Base-by-base conservation (phyloP, 2,329 filamentous ascomycete genomes). In the Teratosphaeria gauchensis region DNA sequence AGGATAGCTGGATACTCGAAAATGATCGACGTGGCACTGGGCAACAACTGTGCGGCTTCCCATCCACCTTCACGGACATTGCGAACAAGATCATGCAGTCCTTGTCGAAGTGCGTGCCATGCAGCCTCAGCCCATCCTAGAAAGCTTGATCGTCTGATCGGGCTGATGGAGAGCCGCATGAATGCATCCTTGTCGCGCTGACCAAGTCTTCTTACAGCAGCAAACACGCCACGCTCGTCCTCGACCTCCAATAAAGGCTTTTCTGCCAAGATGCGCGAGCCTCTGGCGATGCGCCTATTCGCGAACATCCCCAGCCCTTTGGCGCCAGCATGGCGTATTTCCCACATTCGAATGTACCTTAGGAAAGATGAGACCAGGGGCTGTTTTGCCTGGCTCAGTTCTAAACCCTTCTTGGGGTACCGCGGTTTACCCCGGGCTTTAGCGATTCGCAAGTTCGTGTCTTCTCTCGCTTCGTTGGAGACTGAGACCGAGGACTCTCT, bases 241-340 rank as follows among this genome's bases (percentile, higher is more conserved):
- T 35, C 59, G 7, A 64, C 60, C 14, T 65, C 72, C 59, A 78
- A 63, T 51, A 76, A 59, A 2, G 75, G 70, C 4, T 64, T 59
- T 65, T 78, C 76, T 12, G 66, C 72, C n/a, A 78, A 58, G 58
- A 78, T 74, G 38, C 72, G 66, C 5, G 73, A 76, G 51, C 75
- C 75, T 58, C 64, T 73, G 3, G 67, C 59, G 57, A 78, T 77
- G 53, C 71, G 62, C 42, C 58, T 54, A 6, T 55, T 70, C 8
- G 75, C 75, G 55, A 78, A 64, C n/a, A 78, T 65, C 16, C 75
- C 74, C 65, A 71, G 71, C 1, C 76, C 75, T 66, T 73, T 75
- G 42, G 61, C 60, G 46, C 64, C 64, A 54, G 67, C 59, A 52
- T 61, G 59, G 46, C 61, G 62, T 42, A 68, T 60, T 51, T 64